Percentiles rank a stretch among this genome's conserved stretches.
Evolutionary conservation across 202 grass and related monocot genomes (phyloP).

Genomic region (Tripidium arundinaceum): DNA sequence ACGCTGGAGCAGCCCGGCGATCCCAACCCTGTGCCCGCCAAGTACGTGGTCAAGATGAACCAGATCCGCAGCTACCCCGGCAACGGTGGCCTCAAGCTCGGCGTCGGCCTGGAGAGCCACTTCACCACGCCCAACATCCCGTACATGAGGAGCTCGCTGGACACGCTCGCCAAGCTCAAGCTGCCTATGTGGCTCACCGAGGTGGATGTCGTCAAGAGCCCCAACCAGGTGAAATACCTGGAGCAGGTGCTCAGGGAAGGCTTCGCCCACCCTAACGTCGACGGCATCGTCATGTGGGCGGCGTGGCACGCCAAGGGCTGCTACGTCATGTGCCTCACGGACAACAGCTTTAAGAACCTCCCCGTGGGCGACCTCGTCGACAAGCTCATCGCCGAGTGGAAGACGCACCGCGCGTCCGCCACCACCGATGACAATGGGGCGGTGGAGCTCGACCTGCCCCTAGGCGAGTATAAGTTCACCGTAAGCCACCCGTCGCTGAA

Average conservation of each 20-base stretch:
- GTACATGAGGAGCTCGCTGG: slow-evolving; percentile 55
- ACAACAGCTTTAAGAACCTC: slow-evolving; percentile 65
- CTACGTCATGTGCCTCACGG: slow-evolving; percentile 68
- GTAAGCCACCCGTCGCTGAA: slow-evolving; percentile 35
- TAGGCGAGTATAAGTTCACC: slow-evolving; percentile 47
- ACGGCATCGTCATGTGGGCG: slow-evolving; percentile 69
- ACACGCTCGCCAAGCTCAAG: slow-evolving; percentile 53
- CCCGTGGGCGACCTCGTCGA: slow-evolving; percentile 56
- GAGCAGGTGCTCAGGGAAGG: slow-evolving; percentile 76
- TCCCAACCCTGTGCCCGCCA: slow-evolving; percentile 26
- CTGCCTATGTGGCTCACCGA: slow-evolving; percentile 92
- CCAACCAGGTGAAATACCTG: slow-evolving; percentile 50
- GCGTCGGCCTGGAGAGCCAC: slow-evolving; percentile 71
- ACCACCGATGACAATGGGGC: slow-evolving; percentile 34
- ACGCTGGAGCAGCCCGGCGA: slow-evolving; percentile 59
- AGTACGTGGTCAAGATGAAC: slow-evolving; percentile 57
- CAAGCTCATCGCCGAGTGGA: slow-evolving; percentile 65
- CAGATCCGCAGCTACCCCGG: slow-evolving; percentile 34
- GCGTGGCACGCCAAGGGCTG: slow-evolving; percentile 55
- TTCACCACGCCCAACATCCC: slow-evolving; percentile 67
- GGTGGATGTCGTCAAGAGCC: slow-evolving; percentile 49
- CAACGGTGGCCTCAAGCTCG: slow-evolving; percentile 36
- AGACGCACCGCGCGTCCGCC: slow-evolving; percentile 12
- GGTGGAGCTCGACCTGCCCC: slow-evolving; percentile 33
- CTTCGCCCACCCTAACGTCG: slow-evolving; percentile 52